A percentile compares a stretch with the other conserved stretches of the same genome.
Evolutionary conservation across 2,329 filamentous ascomycete species (phyloP).

Genomic region (Metarhizium guizhouense): DNA sequence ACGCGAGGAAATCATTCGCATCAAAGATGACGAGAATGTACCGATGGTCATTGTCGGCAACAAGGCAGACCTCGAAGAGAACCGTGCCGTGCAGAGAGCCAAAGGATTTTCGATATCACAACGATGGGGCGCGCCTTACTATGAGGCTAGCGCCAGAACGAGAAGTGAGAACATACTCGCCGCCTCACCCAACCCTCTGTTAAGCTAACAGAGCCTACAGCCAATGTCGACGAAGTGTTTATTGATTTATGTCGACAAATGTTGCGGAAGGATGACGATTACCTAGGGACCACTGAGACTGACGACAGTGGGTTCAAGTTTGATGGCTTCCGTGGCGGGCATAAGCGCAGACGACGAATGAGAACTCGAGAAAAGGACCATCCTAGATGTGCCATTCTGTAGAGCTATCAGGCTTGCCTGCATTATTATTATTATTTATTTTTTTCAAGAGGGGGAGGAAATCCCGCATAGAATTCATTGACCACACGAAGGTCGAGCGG

Average conservation of each 20-base stretch:
- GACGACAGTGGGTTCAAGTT: conserved; percentile 32
- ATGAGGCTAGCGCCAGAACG: conserved; percentile 77
- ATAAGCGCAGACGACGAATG: conserved; percentile 20
- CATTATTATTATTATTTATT: neutral
- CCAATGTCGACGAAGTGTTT: conserved; percentile 88
- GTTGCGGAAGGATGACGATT: conserved; percentile 59
- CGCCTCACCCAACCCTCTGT: neutral
- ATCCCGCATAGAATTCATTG: neutral
- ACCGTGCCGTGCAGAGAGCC: conserved; percentile 67
- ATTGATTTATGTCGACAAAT: conserved; percentile 77
- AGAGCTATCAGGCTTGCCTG: neutral
- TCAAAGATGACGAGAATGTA: conserved; percentile 79
- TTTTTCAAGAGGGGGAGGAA: neutral
- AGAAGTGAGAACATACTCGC: conserved; percentile 41
- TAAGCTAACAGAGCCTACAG: conserved; percentile 19
- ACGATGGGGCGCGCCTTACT: conserved; percentile 82
- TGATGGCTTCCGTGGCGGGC: conserved; percentile 21
- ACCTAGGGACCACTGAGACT: conserved; percentile 21
- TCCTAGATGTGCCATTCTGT: conserved; percentile 33
- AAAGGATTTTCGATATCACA: conserved; percentile 80
- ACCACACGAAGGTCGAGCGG: neutral
- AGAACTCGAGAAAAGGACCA: conserved; percentile 22
- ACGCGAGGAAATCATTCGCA: conserved; percentile 81
- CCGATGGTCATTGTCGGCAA: conserved; percentile 89
- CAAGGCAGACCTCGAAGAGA: conserved; percentile 84